Evolutionary conservation across 441 rosid species (phyloP).

Genomic region (Breynia disticha): DNA sequence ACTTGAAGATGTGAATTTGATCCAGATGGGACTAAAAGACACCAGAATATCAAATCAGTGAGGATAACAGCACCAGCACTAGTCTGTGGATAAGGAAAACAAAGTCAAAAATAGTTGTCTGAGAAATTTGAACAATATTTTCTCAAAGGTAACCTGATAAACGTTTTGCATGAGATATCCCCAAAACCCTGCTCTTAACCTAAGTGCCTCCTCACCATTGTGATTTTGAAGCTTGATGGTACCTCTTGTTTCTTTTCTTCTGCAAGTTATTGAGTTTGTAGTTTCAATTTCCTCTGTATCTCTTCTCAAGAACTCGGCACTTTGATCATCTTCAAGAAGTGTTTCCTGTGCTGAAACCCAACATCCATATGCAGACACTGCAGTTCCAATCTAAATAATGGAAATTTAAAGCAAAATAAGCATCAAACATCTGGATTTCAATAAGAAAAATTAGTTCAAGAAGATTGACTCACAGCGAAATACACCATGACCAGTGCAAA

Average conservation of each 20-base stretch:
- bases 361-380: conserved; percentile 66
- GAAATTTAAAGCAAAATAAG: not conserved
- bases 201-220: conserved; percentile 32
- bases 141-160: conserved; percentile 70
- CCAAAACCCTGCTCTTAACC: conserved; percentile 48
- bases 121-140: too few species aligned
- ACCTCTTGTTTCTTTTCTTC: conserved; percentile 13
- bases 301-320: conserved; percentile 13
- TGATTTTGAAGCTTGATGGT: conserved; percentile 27
- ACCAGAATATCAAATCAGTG: conserved; percentile 73
- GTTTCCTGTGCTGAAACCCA: conserved; percentile 25
- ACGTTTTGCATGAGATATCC: conserved; percentile 64
- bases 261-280: conserved; percentile 8
- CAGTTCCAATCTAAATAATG: conserved; percentile 43
- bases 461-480: conserved; percentile 50
- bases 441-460: not conserved
- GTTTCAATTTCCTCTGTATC: conserved; percentile 24
- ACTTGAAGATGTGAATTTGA: conserved; percentile 52
- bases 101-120: not conserved
- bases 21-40: conserved; percentile 55
- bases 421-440: not conserved
- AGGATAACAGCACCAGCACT: conserved; percentile 79
- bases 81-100: conserved; percentile 29
- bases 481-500: conserved; percentile 60
- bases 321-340: conserved; percentile 16